These are phyloP conservation scores for Curvularia sp. DNA, from an alignment of 2,329 filamentous ascomycete species.

Conservation along the genomic window DNA sequence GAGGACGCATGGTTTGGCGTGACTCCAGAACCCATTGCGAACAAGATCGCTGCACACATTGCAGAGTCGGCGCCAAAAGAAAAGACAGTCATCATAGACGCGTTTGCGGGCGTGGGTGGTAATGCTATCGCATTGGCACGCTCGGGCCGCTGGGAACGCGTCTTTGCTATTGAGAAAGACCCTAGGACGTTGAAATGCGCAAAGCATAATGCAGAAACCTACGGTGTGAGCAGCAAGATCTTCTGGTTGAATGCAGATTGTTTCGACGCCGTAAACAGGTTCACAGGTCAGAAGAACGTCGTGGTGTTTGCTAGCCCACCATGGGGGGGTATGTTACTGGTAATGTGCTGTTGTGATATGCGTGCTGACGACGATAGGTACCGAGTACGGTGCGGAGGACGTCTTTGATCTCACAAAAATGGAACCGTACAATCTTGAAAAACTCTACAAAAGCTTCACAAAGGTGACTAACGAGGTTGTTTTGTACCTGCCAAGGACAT, in stretches of 20 bases:
- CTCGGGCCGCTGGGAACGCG: slow-evolving; percentile 76
- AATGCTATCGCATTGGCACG: slow-evolving; percentile 95
- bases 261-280: slow-evolving; percentile 71
- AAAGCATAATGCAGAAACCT: slow-evolving; percentile 87
- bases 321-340: slow-evolving; percentile 69
- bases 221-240: slow-evolving; percentile 79
- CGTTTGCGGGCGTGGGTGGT: slow-evolving; percentile 89
- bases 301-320: slow-evolving; percentile 76
- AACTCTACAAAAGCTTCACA: slow-evolving; percentile 51
- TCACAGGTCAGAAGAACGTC: slow-evolving; percentile 59
- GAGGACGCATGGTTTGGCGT: slow-evolving; percentile 97
- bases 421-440: slow-evolving; percentile 77
- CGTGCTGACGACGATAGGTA: slow-evolving; percentile 54
- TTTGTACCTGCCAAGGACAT: slow-evolving; percentile 77
- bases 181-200: slow-evolving; percentile 82
- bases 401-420: slow-evolving; percentile 86
- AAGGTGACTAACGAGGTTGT: slow-evolving; percentile 62
- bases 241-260: slow-evolving; percentile 88
- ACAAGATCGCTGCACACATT: slow-evolving; percentile 76
- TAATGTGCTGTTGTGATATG: background rate
- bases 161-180: slow-evolving; percentile 90
- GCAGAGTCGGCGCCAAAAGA: slow-evolving; percentile 59
- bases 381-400: slow-evolving; percentile 67
- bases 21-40: slow-evolving; percentile 80
- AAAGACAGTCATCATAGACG: slow-evolving; percentile 78